phyloP scores from a whole-genome alignment of 495 filamentous ascomycete species.

The Staphylotrichum tortipilum region DNA sequence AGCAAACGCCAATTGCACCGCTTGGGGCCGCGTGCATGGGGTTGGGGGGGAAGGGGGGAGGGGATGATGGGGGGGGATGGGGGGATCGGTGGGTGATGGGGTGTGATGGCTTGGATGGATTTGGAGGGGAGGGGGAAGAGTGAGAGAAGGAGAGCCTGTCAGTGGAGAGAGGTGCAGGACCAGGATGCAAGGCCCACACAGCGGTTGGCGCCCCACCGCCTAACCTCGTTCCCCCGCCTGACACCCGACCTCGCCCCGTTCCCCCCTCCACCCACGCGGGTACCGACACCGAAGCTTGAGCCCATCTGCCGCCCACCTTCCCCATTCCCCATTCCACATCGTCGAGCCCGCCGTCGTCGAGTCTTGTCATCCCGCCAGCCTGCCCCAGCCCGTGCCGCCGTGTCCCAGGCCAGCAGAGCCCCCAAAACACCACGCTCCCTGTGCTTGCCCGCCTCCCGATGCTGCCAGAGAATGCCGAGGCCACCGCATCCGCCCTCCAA shows the following conservation, averaged over 20 bases:
- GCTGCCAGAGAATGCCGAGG: conserved; percentile 20
- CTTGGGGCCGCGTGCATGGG: neutral
- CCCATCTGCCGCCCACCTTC: conserved; percentile 11
- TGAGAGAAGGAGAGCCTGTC: too few species aligned
- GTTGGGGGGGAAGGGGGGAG: too few species aligned
- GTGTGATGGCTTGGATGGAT: too few species aligned
- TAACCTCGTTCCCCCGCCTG: neutral
- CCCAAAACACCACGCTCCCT: too few species aligned
- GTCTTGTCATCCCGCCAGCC: neutral
- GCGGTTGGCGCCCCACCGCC: conserved; percentile 5
- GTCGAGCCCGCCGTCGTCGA: neutral
- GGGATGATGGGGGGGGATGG: too few species aligned
- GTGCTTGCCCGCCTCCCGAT: conserved; percentile 4
- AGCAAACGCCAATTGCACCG: neutral
- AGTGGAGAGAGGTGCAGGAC: too few species aligned
- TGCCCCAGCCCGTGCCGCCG: too few species aligned
- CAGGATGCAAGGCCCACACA: too few species aligned
- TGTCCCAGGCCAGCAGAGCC: too few species aligned
- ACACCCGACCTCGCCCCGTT: conserved; percentile 10
- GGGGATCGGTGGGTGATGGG: too few species aligned
- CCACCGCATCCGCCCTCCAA: conserved; percentile 7
- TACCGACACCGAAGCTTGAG: conserved; percentile 23
- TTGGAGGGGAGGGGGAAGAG: too few species aligned
- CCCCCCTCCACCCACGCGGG: conserved; percentile 19
- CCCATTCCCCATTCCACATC: neutral